Base-by-base conservation (phyloP, 345 rosid species). In the Boechera divaricarpa region DNA sequence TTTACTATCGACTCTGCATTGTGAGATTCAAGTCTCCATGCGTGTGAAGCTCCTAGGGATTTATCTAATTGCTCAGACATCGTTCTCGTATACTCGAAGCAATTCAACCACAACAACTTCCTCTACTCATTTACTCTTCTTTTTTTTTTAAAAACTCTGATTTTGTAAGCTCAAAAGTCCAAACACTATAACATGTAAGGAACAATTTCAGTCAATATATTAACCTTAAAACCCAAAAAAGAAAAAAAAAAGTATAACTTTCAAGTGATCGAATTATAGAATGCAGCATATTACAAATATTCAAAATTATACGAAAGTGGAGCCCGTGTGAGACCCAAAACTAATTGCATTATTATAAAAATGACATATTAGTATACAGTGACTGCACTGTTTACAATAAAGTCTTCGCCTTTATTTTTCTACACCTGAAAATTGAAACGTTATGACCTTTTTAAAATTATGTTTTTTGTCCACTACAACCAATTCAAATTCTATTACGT, bases 371-470 rank as follows among this genome's bases (percentile, higher is more conserved):
- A 33, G 12, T 73, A 41, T 31, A 67, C 54, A 56, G 33, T 26
- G 42, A 51, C 2, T 62, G 58, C 80, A 63, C 75, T 67, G 65
- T 77, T 63, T 54, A 77, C 75, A 24, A 63, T 63, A 77, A 77
- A 77, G 80, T 55, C 42, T 9, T 33, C 45, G 42, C 76, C 70
- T 77, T 77, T 70, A 55, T 42, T 69, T 62, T 76, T 67, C 26
- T 18, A 58, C 79, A 75, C 63, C 63, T 69, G 79, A 39, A 24
- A 39, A 39, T 31, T 61, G 55, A 67, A 75, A 49, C 79, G 73
- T 68, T 59, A 49, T 59, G 60, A 48, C 28, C 79, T 48, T 67
- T 59, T 52, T n/a, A 0, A 67, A 49, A 28, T 28, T 52, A 31
- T 68, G 54, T 69, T 10, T 58, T 58, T 44, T 45, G 74, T 68